phyloP scores from a whole-genome alignment of 305 asterid genomes.

The Rubia tinctorum region DNA sequence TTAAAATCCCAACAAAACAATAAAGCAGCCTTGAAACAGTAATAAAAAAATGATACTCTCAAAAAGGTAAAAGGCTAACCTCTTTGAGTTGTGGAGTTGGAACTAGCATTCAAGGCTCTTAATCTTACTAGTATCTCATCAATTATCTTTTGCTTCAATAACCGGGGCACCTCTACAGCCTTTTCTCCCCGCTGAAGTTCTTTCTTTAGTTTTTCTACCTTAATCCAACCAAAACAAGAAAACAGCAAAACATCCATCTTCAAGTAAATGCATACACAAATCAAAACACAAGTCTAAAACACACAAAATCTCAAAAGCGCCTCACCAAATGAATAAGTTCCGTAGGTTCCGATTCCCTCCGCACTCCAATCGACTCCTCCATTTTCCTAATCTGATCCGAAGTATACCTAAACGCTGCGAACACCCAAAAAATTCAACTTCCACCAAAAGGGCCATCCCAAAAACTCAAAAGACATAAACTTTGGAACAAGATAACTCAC shows the following conservation, averaged over 20 bases:
- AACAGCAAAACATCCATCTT: slow-evolving; percentile 2
- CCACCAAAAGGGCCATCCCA: slow-evolving; percentile 14
- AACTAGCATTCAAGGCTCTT: slow-evolving; percentile 49
- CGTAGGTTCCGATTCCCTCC: slow-evolving; percentile 69
- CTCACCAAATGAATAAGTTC: slow-evolving; percentile 77
- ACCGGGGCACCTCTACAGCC: slow-evolving; percentile 49
- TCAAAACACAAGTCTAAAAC: slow-evolving; percentile 9
- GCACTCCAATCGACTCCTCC: slow-evolving; percentile 77
- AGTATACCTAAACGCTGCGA: slow-evolving; percentile 64
- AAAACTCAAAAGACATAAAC: slow-evolving; percentile 15
- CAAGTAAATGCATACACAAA: slow-evolving; percentile 4
- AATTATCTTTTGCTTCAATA: slow-evolving; percentile 51
- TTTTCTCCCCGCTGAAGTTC: slow-evolving; percentile 40
- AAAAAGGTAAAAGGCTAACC: slow-evolving; percentile 42
- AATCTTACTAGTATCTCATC: slow-evolving; percentile 54
- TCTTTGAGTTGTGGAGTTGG: slow-evolving; percentile 44
- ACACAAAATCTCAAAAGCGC: slow-evolving; percentile 16
- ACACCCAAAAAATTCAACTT: slow-evolving; percentile 18
- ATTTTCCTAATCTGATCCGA: slow-evolving; percentile 69
- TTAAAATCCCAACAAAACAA: not conserved
- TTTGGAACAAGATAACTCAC: slow-evolving; percentile 32
- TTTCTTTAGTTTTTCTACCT: slow-evolving; percentile 56
- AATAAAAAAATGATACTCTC: not conserved
- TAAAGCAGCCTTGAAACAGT: not conserved
- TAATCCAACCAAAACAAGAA: slow-evolving; percentile 26